These are phyloP conservation scores for Alternaria infectoria DNA, from an alignment of 2,329 filamentous ascomycete species.

Conservation along the genomic window DNA sequence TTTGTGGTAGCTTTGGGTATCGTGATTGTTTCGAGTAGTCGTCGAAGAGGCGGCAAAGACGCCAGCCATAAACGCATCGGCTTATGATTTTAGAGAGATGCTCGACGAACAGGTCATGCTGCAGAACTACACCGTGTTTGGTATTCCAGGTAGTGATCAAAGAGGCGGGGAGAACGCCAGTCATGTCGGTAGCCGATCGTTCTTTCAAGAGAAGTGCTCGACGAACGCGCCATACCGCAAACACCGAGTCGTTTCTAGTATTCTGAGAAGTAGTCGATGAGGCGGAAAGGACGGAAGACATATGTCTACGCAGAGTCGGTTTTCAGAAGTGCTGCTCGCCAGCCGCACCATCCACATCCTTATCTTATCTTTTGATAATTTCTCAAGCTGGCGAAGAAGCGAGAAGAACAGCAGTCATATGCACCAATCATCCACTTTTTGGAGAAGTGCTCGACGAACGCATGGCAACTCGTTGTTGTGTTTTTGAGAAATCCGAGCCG, in stretches of 20 bases:
- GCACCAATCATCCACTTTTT: too few species aligned
- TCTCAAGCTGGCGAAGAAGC: not conserved
- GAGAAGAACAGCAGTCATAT: not conserved
- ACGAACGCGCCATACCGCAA: not conserved
- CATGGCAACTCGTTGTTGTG: too few species aligned
- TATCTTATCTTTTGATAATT: too few species aligned
- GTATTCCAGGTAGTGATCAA: not conserved
- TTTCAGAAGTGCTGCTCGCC: not conserved
- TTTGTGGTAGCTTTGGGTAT: too few species aligned
- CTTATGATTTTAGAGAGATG: not conserved
- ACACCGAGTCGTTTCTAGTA: not conserved
- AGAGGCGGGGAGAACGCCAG: not conserved
- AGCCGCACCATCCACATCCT: too few species aligned
- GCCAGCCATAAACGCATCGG: too few species aligned
- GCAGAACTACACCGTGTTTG: fast-evolving
- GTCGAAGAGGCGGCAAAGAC: too few species aligned
- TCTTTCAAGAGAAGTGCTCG: not conserved
- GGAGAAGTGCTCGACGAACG: too few species aligned
- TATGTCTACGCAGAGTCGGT: too few species aligned
- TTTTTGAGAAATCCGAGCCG: too few species aligned
- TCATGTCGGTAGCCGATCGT: too few species aligned
- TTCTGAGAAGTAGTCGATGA: not conserved
- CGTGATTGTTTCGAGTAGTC: too few species aligned
- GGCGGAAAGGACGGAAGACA: not conserved
- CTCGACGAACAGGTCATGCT: not conserved